Evolutionary conservation across 1,284 basidiomycete genomes (phyloP), one percentile per base, ranked within the genome.

Genomic region (Irpex sp.): DNA sequence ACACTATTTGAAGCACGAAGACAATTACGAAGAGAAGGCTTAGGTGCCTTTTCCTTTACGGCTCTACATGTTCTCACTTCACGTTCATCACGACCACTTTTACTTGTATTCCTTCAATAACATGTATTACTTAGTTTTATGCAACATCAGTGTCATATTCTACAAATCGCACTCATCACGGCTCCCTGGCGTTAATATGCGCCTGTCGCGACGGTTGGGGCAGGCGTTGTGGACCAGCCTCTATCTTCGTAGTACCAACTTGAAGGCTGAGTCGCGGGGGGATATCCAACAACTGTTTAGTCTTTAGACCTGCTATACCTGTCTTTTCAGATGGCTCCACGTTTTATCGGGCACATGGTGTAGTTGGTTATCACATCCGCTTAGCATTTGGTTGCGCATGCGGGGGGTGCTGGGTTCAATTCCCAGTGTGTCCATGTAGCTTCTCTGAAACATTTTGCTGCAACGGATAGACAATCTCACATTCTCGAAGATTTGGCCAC

Each of bases 351-450:
- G 77, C 77, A 72, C 72, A 77, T 79, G 77, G 77, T 79, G 78
- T 78, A 79, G 78, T 77, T 78, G 78, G 78, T 78, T 78, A 79
- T 79, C 78, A 78, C 78, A 74, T 74, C 74, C 76, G 78, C 78
- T 78, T 78, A 78, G 78, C 78, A 79, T 69, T 46, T 7, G n/a
- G 3, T 17, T 55, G 57, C 19, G 60, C 33, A 26, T 75, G 74
- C 73, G 72, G 70, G 73, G 67, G 73, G 70, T 70, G 70, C 67
- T 68, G 67, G 70, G 72, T 75, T 75, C 73, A 69, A 75, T 71
- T 71, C 73, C 71, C 68, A 68, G 68, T 71, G 69, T 67, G 72
- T 74, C 73, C 66, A 5, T 43, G 9, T 54, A 62, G 63, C 51
- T 26, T 46, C 6, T 17, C n/a, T 19, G 33, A 33, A 13, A 17